phyloP scores from a whole-genome alignment of 441 rosid genomes.

The Euphorbia celastroides region DNA sequence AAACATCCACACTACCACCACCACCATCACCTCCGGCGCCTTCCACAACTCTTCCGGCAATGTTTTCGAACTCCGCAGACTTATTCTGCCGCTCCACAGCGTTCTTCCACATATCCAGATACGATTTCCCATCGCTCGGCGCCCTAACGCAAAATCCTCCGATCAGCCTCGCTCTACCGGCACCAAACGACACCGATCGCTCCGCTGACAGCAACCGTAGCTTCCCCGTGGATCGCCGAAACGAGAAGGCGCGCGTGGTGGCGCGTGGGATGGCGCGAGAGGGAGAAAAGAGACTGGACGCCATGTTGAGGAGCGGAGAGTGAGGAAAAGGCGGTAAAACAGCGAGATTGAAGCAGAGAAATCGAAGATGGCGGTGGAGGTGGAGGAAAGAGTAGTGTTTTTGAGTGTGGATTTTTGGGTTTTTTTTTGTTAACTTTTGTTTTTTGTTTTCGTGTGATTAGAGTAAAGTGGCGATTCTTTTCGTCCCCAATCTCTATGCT shows the following conservation, averaged over 20 bases:
- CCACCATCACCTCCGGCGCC: constrained; percentile 8
- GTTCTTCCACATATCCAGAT: constrained; percentile 80
- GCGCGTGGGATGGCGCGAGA: constrained; percentile 45
- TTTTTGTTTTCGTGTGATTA: constrained; percentile 32
- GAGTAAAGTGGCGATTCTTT: constrained; percentile 29
- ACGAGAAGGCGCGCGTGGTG: constrained; percentile 20
- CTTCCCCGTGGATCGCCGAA: neutral
- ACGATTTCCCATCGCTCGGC: constrained; percentile 43
- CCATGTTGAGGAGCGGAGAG: constrained; percentile 27
- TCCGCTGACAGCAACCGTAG: neutral
- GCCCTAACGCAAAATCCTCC: constrained; percentile 30
- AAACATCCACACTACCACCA: constrained; percentile 31
- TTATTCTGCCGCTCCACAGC: constrained; percentile 69
- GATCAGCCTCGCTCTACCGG: neutral
- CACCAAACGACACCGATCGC: neutral
- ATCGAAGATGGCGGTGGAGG: too few relatives aligned
- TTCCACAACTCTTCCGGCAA: constrained; percentile 31
- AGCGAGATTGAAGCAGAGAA: too few relatives aligned
- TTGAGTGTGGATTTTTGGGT: too few relatives aligned
- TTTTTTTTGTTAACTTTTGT: too few relatives aligned
- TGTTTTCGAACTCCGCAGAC: constrained; percentile 50
- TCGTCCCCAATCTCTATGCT: neutral
- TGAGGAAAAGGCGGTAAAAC: neutral
- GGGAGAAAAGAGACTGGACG: constrained; percentile 37
- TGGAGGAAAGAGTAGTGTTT: too few relatives aligned